Base-by-base conservation (phyloP, 768 basidiomycete species). In the Coprinopsis strossmayeri region DNA sequence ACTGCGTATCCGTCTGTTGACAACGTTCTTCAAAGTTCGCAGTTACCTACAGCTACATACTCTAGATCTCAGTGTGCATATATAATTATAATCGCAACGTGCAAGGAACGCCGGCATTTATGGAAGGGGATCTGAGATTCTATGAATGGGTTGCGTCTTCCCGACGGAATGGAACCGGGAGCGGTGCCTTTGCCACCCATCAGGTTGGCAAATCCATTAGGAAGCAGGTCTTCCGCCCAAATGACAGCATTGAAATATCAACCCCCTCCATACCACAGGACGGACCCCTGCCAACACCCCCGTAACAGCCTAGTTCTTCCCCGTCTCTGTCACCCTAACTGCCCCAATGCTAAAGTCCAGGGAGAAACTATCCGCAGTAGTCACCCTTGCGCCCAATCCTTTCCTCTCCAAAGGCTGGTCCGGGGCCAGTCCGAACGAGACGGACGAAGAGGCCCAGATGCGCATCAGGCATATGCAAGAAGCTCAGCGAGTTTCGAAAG, bases 401-500 rank as follows among this genome's bases (percentile, higher is more conserved):
- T 66, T 63, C 49, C 50, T 60, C 41, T 53, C 54, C 17, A 37
- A 59, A 27, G 46, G 51, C 45, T 61, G 61, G 55, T 50, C 55
- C 9, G 58, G 60, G 21, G 53, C 57, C 11, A 59, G 57, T n/a
- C 61, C 59, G 3, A 53, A 59, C 32, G 69, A 70, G 40, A 65
- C 66, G 2, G 59, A 64, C 18, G 59, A 65, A 25, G 59, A 76
- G 48, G 65, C 67, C 17, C 56, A 58, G 5, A 32, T 35, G 5
- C 61, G 74, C 15, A 45, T 71, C 17, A 62, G 65, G 24, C 57
- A 58, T 12, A 59, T 65, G 39, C 65, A 71, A 50, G 70, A 76
- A 37, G 76, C 78, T 1, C 60, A 65, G 46, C 61, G 66, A 37
- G 61, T 66, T 21, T 77, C 75, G 2, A 66, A 64, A 48, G 65